Evolutionary conservation across 2,329 filamentous ascomycete species (phyloP).

Genomic region (Apiospora malaysiana): DNA sequence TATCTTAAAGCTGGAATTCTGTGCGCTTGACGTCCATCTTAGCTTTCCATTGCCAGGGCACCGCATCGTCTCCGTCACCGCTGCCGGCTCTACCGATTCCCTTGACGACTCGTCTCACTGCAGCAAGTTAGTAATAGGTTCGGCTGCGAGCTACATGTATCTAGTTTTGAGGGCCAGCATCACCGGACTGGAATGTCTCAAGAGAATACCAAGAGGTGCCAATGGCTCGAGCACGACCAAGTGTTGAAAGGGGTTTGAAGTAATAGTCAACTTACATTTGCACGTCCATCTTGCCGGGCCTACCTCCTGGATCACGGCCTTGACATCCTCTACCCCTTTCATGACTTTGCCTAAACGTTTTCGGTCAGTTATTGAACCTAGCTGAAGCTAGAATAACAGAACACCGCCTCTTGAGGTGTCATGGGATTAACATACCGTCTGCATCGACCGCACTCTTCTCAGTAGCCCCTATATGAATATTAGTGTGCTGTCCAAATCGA

Average conservation of each 20-base stretch:
- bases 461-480: slow-evolving; percentile 41
- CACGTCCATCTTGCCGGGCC: slow-evolving; percentile 59
- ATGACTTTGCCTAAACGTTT: slow-evolving; percentile 63
- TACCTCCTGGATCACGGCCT: slow-evolving; percentile 87
- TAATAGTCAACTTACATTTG: neutral
- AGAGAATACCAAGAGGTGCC: neutral
- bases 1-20: slow-evolving; percentile 75
- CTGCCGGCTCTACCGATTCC: slow-evolving; percentile 76
- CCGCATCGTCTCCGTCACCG: slow-evolving; percentile 70
- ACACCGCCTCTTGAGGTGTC: neutral
- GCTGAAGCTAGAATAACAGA: neutral
- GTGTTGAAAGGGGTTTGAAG: slow-evolving; percentile 50
- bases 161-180: neutral
- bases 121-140: slow-evolving; percentile 63
- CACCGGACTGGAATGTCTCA: neutral
- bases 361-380: neutral
- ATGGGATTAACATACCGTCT: slow-evolving; percentile 61
- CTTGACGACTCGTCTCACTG: slow-evolving; percentile 78
- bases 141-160: neutral
- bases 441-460: slow-evolving; percentile 78
- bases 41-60: slow-evolving; percentile 97
- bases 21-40: slow-evolving; percentile 94
- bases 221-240: slow-evolving; percentile 44
- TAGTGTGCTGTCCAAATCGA: neutral
- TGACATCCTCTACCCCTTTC: slow-evolving; percentile 83